These are phyloP conservation scores for Moricandia moricandioides DNA, from an alignment of 345 rosid genomes.

Conservation along the genomic window DNA sequence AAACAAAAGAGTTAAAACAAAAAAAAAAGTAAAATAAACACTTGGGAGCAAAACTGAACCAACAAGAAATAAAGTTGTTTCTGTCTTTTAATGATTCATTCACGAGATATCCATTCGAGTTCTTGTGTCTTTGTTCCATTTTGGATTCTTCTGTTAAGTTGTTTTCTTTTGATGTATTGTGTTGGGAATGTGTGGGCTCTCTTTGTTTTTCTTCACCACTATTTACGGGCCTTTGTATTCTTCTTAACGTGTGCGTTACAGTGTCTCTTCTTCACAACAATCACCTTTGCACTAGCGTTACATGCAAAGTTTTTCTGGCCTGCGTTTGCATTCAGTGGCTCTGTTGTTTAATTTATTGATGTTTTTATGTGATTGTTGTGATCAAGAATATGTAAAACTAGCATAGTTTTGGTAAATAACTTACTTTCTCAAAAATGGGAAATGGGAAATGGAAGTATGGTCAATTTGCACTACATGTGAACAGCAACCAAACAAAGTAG, in stretches of 20 bases:
- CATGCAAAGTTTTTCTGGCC: neutral
- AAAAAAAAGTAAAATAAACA: neutral
- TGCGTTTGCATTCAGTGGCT: neutral
- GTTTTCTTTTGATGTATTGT: constrained; percentile 3
- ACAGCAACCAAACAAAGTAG: constrained; percentile 23
- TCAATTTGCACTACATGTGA: constrained; percentile 23
- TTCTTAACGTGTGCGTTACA: neutral
- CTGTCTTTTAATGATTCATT: neutral
- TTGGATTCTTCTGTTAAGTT: constrained; percentile 25
- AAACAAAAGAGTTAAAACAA: neutral
- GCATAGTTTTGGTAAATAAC: constrained; percentile 2
- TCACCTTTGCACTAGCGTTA: neutral
- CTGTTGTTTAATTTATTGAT: neutral
- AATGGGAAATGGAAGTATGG: constrained; percentile 12
- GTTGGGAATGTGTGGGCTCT: constrained; percentile 11
- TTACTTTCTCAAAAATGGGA: no score
- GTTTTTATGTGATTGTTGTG: constrained; percentile 8
- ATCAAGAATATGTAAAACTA: neutral
- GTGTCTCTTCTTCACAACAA: neutral
- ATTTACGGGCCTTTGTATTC: neutral
- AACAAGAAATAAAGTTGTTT: neutral
- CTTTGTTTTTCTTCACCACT: constrained; percentile 16
- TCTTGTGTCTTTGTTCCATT: neutral
- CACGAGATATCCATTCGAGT: constrained; percentile 8
- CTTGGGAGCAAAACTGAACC: neutral